phyloP scores from a whole-genome alignment of 148 eudicot genomes.

The Simmondsia chinensis region DNA sequence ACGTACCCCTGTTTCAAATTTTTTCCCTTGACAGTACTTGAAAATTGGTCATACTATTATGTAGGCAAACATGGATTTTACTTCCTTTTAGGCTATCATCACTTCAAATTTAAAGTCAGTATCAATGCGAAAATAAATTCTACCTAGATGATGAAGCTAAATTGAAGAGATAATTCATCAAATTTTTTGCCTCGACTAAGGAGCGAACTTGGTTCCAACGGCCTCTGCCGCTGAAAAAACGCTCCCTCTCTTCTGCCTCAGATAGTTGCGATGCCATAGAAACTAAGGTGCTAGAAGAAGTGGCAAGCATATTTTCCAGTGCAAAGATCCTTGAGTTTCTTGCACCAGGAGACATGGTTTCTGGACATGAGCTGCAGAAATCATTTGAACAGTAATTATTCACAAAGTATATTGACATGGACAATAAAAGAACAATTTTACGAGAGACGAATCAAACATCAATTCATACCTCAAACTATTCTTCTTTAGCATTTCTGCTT shows the following conservation, averaged over 20 bases:
- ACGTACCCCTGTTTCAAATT: too few species aligned
- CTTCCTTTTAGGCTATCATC: too few species aligned
- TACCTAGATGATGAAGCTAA: conserved; percentile 87
- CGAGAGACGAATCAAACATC: not conserved
- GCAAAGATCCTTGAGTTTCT: conserved; percentile 90
- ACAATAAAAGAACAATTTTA: too few species aligned
- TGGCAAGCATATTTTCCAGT: conserved; percentile 94
- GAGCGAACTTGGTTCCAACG: conserved; percentile 95
- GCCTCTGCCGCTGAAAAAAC: conserved; percentile 84
- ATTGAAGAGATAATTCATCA: conserved; percentile 83
- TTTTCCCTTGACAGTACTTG: too few species aligned
- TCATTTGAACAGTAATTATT: too few species aligned
- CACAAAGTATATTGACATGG: too few species aligned
- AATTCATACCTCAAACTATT: conserved; percentile 49
- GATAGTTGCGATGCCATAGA: conserved; percentile 97
- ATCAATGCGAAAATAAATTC: not conserved
- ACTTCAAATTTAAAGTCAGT: too few species aligned
- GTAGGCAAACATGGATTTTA: too few species aligned
- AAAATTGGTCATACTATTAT: too few species aligned
- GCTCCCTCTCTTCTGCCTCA: conserved; percentile 95
- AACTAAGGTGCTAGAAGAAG: conserved; percentile 81
- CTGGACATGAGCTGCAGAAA: conserved; percentile 45
- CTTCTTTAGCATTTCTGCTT: conserved; percentile 55
- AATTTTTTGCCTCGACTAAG: conserved; percentile 74
- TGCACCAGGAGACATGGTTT: conserved; percentile 95